Base-by-base conservation (phyloP, 208 protist genomes). In the Borovskyia barvae region DNA sequence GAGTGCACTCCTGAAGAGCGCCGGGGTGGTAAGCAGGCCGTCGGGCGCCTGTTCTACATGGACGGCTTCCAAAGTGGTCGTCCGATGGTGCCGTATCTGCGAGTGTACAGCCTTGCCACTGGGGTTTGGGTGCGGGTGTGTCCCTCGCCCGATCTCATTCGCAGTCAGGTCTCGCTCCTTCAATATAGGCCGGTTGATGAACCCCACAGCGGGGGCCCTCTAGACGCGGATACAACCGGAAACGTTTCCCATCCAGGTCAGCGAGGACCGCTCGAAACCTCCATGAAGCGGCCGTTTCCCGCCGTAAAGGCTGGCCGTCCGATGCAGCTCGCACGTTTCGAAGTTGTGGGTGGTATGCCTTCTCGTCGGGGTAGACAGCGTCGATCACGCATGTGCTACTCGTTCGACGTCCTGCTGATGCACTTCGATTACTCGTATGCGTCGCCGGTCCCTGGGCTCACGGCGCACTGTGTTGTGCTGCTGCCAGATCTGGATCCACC, bases 271-370 rank as follows among this genome's bases (percentile, higher is more conserved):
- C n/a, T n/a, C n/a, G 11, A 36, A 30, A 24, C 20, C 32, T 5
- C 29, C 14, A 1, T 24, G 2, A 5, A 15, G 49, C 17, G 14
- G 24, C 35, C 57, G 9, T 8, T 25, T 17, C 19, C 48, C 0
- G 15, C 59, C 11, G 7, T 12, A 7, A 7, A 8, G 12, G 33
- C 39, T 8, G 59, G 46, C 36, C 50, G 46, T 11, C n/a, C n/a
- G n/a, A n/a, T n/a, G n/a, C n/a, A n/a, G n/a, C 46, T 87, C 17
- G 7, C 15, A 17, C 51, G 66, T 2, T 77, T 87, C 51, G 76
- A 82, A 17, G 69, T 87, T 35, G 26, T 75, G 0, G 72, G 76
- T 32, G 76, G 80, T 4, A 81, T 87, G 69, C 76, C 80, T 14
- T 49, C 71, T 0, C 65, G 73, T 0, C 66, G 60, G 6, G 73